Evolutionary conservation across 768 basidiomycete species (phyloP).

Genomic region (Mycena filopes): DNA sequence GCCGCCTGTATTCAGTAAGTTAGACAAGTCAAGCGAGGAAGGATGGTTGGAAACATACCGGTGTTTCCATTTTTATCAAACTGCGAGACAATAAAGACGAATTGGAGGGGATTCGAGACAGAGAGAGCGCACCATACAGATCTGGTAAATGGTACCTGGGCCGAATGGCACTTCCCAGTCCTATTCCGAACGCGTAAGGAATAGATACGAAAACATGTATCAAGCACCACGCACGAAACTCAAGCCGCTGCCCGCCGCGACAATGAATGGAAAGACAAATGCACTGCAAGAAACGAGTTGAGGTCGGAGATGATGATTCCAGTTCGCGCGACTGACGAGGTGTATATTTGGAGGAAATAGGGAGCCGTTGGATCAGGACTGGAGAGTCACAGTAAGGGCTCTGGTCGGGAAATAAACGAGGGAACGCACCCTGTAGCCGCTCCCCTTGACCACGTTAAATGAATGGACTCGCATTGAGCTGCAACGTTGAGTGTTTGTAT

Average conservation of each 20-base stretch:
- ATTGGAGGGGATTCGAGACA: neutral
- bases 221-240: constrained; percentile 54
- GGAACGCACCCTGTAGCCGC: constrained; percentile 51
- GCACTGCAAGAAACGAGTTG: constrained; percentile 43
- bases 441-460: constrained; percentile 52
- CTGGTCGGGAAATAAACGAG: neutral
- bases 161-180: constrained; percentile 69
- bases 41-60: constrained; percentile 40
- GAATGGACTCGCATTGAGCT: constrained; percentile 55
- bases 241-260: constrained; percentile 58
- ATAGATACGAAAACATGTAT: neutral
- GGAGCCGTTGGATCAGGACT: constrained; percentile 68
- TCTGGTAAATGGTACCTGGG: constrained; percentile 71
- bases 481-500: neutral
- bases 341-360: constrained; percentile 69
- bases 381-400: constrained; percentile 17
- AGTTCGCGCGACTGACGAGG: constrained; percentile 56
- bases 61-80: constrained; percentile 67
- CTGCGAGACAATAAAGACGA: constrained; percentile 40
- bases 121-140: constrained; percentile 67
- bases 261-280: constrained; percentile 61
- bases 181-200: constrained; percentile 39
- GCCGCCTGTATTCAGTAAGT: constrained; percentile 57
- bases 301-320: neutral
- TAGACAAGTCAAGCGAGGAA: neutral